Evolutionary conservation across 176 grass and related monocot species (phyloP).

Genomic region (Lolium perenne): DNA sequence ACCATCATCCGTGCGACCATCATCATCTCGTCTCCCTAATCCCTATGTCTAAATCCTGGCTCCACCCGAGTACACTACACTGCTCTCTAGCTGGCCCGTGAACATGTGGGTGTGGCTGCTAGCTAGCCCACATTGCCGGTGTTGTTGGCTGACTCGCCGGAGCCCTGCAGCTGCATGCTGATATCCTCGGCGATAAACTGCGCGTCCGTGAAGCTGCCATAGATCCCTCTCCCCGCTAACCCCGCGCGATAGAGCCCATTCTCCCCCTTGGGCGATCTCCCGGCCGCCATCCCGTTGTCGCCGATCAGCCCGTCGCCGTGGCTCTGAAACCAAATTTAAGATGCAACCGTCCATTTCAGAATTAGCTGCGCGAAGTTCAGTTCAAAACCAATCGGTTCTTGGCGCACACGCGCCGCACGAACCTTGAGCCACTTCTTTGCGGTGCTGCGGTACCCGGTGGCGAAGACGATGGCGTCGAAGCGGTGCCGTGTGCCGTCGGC

Average conservation of each 20-base stretch:
- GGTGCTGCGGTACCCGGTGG: slow-evolving; percentile 61
- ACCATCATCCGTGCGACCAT: too few species aligned
- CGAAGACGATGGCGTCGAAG: slow-evolving; percentile 67
- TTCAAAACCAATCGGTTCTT: neutral
- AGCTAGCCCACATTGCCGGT: neutral
- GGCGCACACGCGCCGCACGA: neutral
- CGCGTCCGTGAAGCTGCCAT: neutral
- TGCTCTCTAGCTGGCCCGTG: too few species aligned
- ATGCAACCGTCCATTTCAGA: neutral
- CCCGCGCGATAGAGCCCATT: slow-evolving; percentile 12
- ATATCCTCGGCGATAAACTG: neutral
- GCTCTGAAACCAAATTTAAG: neutral
- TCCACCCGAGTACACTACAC: too few species aligned
- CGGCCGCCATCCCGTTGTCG: neutral
- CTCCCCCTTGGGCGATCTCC: neutral
- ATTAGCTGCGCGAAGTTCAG: neutral
- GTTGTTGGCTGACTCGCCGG: neutral
- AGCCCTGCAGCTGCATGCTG: neutral
- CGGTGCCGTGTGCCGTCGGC: slow-evolving; percentile 26
- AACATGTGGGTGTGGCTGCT: too few species aligned
- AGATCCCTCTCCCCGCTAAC: neutral
- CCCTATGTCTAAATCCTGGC: too few species aligned
- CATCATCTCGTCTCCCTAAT: too few species aligned
- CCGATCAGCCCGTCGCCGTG: slow-evolving; percentile 1
- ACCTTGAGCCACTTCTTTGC: slow-evolving; percentile 63